A percentile compares a stretch with the other conserved stretches of the same genome.
phyloP scores from a whole-genome alignment of 352 stramenopile species.

The Pythium vanterpoolii region DNA sequence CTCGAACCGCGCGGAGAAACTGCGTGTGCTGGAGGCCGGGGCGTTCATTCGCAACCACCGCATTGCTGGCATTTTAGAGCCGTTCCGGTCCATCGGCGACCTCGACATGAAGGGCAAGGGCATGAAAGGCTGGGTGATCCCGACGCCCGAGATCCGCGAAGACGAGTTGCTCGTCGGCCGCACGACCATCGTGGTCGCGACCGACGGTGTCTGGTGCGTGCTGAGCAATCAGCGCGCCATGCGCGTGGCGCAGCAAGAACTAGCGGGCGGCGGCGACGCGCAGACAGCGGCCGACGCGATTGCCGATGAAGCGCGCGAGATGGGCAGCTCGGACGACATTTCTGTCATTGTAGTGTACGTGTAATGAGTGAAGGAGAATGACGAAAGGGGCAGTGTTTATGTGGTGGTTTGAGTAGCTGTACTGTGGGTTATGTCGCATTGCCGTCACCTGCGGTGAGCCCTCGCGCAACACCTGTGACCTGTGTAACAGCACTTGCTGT shows the following conservation, averaged over 20 bases:
- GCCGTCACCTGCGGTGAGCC: no score
- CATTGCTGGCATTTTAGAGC: slow-evolving; percentile 74
- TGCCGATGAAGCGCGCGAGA: slow-evolving; percentile 38
- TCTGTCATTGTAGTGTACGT: slow-evolving; percentile 53
- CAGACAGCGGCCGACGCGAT: slow-evolving; percentile 54
- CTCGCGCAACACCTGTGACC: no score
- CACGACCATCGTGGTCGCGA: slow-evolving; percentile 61
- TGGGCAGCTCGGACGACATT: slow-evolving; percentile 67
- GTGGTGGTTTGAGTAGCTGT: no score
- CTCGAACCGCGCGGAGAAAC: slow-evolving; percentile 48
- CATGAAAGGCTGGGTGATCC: slow-evolving; percentile 76
- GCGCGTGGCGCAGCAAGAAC: slow-evolving; percentile 36
- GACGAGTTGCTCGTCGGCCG: slow-evolving; percentile 39
- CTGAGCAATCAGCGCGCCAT: slow-evolving; percentile 61
- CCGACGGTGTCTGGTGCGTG: slow-evolving; percentile 72
- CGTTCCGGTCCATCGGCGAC: slow-evolving; percentile 83
- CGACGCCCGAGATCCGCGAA: slow-evolving; percentile 60
- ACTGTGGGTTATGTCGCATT: no score
- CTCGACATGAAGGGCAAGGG: slow-evolving; percentile 73
- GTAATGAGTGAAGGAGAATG: slow-evolving; percentile 13
- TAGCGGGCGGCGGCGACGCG: slow-evolving; percentile 25
- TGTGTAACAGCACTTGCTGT: no score
- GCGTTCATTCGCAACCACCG: slow-evolving; percentile 66
- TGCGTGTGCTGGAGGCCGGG: slow-evolving; percentile 55
- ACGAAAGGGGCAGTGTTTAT: no score